Evolutionary conservation across 208 protist genomes (phyloP).

Genomic region (Angomonas deanei): DNA sequence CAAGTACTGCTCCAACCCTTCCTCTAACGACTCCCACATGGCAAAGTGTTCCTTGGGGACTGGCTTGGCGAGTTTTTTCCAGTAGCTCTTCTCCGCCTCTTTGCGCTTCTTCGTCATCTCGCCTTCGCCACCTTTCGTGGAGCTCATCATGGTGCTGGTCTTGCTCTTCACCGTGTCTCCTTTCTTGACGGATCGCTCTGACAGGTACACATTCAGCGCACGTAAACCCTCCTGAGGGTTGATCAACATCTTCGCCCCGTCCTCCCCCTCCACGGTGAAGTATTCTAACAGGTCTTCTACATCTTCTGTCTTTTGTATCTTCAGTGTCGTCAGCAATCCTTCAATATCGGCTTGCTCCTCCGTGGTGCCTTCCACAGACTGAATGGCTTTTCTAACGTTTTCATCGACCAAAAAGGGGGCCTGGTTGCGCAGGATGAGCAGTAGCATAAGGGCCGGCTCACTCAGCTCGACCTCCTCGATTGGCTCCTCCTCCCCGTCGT

Average conservation of each 20-base stretch:
- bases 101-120: conserved; percentile 28
- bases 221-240: conserved; percentile 80
- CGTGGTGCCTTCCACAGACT: conserved; percentile 57
- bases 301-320: conserved; percentile 79
- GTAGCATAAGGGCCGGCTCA: conserved; percentile 77
- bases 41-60: conserved; percentile 76
- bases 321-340: conserved; percentile 90
- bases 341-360: conserved; percentile 85
- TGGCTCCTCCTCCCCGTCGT: conserved; percentile 33
- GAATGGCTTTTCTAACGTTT: conserved; percentile 64
- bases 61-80: conserved; percentile 69
- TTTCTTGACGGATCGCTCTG: conserved; percentile 34
- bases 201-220: conserved; percentile 79
- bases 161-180: conserved; percentile 4
- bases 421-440: conserved; percentile 81
- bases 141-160: conserved; percentile 6
- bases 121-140: conserved; percentile 26
- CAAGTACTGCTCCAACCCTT: conserved; percentile 87
- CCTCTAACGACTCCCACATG: conserved; percentile 87
- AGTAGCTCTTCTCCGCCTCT: conserved; percentile 76
- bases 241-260: conserved; percentile 68
- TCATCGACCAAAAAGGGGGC: conserved; percentile 86
- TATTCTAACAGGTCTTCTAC: conserved; percentile 87
- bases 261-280: conserved; percentile 66
- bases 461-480: conserved; percentile 58